Conservation (phyloP, 2,329 filamentous ascomycete genomes). For the Ophiostoma ulmi region DNA sequence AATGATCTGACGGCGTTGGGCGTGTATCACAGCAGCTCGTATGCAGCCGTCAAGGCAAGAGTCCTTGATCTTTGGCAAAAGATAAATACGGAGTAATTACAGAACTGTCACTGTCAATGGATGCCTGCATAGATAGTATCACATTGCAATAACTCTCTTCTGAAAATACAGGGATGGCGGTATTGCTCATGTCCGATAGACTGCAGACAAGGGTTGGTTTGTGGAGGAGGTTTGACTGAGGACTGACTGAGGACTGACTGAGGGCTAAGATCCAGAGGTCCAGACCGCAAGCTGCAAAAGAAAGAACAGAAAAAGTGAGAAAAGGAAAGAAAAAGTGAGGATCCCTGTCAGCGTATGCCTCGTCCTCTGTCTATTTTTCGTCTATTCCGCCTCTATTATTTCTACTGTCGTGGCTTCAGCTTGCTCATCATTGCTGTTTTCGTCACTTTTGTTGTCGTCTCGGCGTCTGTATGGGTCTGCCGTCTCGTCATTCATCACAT, state of each 20-base stretch:
- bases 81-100: no score
- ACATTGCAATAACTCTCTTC: not conserved
- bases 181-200: not conserved
- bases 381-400: not conserved
- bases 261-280: not conserved
- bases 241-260: no score
- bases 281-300: not conserved
- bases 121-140: not conserved
- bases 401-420: not conserved
- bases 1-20: not conserved
- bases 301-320: not conserved
- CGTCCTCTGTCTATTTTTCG: no score
- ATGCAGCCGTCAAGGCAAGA: not conserved
- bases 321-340: not conserved
- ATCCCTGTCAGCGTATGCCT: not conserved
- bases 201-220: not conserved
- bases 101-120: not conserved
- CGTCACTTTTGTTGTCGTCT: not conserved
- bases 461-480: not conserved
- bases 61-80: no score
- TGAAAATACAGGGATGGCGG: not conserved
- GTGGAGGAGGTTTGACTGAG: not conserved
- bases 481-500: not conserved
- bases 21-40: constrained; percentile 13
- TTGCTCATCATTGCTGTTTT: constrained; percentile 5